Conservation (phyloP, 176 grass and related monocot genomes). For the Aechmea fasciata region DNA sequence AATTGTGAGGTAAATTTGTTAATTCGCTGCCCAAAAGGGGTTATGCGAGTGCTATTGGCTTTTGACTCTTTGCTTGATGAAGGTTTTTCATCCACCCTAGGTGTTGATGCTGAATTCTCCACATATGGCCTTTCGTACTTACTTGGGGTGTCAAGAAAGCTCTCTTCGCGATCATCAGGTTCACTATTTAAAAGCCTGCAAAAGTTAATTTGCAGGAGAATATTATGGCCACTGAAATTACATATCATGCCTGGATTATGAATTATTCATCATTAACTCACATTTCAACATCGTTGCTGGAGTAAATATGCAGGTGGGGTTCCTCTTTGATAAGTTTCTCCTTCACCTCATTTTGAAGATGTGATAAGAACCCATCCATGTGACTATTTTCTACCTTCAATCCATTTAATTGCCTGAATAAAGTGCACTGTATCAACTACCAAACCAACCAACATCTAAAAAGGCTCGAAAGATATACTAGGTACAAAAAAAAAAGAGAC, state of each 20-base stretch:
- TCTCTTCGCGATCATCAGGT: constrained; percentile 26
- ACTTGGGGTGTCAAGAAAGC: constrained; percentile 37
- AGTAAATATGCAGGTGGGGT: constrained; percentile 71
- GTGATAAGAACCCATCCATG: constrained; percentile 73
- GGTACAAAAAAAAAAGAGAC: background rate
- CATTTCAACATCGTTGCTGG: constrained; percentile 78
- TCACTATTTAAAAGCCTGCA: constrained; percentile 67
- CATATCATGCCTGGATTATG: background rate
- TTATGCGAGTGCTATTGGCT: constrained; percentile 47
- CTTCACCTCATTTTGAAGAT: constrained; percentile 79
- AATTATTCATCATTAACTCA: constrained; percentile 32
- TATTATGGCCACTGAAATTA: background rate
- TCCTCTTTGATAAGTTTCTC: constrained; percentile 71
- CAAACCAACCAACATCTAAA: background rate
- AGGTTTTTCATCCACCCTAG: constrained; percentile 34
- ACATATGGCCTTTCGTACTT: constrained; percentile 41
- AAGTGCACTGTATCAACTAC: constrained; percentile 23
- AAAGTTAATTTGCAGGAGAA: constrained; percentile 20
- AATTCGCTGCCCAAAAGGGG: constrained; percentile 69
- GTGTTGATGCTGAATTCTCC: constrained; percentile 42
- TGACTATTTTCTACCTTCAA: constrained; percentile 54
- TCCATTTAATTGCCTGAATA: constrained; percentile 71
- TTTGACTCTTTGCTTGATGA: constrained; percentile 48
- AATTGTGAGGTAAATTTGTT: constrained; percentile 66
- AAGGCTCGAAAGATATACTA: too few relatives aligned